phyloP scores from a whole-genome alignment of 2,329 filamentous ascomycete species.

The Colletotrichum incanum region DNA sequence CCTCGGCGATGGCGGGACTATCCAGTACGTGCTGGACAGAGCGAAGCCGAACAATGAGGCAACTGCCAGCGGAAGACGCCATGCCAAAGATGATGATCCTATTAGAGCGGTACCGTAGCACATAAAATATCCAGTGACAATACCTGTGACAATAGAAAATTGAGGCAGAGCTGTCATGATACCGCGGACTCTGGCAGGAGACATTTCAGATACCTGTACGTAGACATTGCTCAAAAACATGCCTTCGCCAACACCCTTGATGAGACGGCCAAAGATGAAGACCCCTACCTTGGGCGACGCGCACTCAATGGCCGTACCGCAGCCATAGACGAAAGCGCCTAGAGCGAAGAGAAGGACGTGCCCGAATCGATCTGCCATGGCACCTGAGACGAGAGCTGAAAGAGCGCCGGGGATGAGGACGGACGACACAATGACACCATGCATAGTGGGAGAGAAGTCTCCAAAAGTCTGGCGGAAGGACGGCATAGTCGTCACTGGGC shows the following conservation, averaged over 20 bases:
- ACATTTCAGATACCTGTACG: constrained; percentile 73
- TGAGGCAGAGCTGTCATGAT: constrained; percentile 68
- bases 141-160: constrained; percentile 65
- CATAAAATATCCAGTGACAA: constrained; percentile 72
- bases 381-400: constrained; percentile 71
- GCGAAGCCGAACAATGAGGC: constrained; percentile 54
- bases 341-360: constrained; percentile 66
- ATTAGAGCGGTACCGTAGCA: constrained; percentile 71
- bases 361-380: constrained; percentile 68
- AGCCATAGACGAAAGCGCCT: constrained; percentile 65
- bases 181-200: constrained; percentile 66
- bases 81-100: constrained; percentile 62
- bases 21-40: constrained; percentile 48
- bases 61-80: constrained; percentile 68
- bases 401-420: constrained; percentile 73
- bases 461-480: constrained; percentile 67
- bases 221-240: constrained; percentile 68
- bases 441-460: constrained; percentile 67
- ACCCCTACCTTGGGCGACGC: constrained; percentile 58
- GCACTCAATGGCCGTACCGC: constrained; percentile 64
- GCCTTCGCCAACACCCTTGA: constrained; percentile 72
- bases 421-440: constrained; percentile 73
- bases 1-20: constrained; percentile 68
- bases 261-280: constrained; percentile 69
- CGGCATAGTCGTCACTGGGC: constrained; percentile 72